A percentile compares a stretch with the other conserved stretches of the same genome.
Conservation (phyloP, 2,329 filamentous ascomycete genomes). For the Amauroascus verrucosus region DNA sequence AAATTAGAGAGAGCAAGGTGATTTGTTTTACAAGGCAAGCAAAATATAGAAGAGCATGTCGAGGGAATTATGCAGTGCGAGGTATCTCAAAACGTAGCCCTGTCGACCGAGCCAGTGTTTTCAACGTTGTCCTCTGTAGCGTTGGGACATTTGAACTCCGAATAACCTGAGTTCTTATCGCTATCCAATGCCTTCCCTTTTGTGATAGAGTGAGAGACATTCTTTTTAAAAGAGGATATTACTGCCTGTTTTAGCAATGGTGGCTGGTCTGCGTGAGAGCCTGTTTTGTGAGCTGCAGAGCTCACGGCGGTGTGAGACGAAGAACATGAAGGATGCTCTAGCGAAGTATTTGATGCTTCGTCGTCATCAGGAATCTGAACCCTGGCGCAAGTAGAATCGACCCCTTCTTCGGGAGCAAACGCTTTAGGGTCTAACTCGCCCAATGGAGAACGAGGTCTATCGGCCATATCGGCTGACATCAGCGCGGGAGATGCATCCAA, state of each 20-base stretch:
- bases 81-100: no score
- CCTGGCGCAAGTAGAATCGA: neutral
- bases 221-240: conserved; percentile 13
- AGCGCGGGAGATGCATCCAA: conserved; percentile 12
- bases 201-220: conserved; percentile 22
- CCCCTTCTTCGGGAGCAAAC: conserved; percentile 55
- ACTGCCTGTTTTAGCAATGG: conserved; percentile 10
- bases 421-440: conserved; percentile 57
- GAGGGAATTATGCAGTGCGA: no score
- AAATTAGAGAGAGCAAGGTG: no score
- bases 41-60: no score
- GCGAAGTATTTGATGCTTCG: neutral
- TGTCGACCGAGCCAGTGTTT: neutral
- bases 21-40: no score
- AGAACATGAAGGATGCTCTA: neutral
- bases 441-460: conserved; percentile 57
- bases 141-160: neutral
- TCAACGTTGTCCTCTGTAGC: neutral
- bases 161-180: neutral
- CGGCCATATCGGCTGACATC: conserved; percentile 46
- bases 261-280: neutral
- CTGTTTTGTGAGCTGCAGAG: neutral
- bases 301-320: neutral
- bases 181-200: conserved; percentile 19
- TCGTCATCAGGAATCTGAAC: conserved; percentile 9